A percentile compares a stretch with the other conserved stretches of the same genome.
These are phyloP conservation scores for Colletotrichum brevisporum DNA, from an alignment of 2,329 filamentous ascomycete genomes.

Conservation along the genomic window DNA sequence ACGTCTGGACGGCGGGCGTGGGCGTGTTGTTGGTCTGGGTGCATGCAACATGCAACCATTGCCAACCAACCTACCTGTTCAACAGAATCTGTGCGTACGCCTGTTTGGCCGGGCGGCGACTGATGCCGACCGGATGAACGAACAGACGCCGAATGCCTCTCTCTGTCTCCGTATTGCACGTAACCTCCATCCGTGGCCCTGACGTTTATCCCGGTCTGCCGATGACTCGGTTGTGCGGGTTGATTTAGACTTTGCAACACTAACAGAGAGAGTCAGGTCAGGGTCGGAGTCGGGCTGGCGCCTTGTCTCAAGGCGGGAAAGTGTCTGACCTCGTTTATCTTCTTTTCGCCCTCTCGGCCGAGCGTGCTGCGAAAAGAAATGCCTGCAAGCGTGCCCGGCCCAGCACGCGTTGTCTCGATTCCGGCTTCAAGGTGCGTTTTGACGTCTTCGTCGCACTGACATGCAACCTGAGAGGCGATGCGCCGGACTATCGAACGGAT, in stretches of 20 bases:
- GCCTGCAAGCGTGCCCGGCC: slow-evolving; percentile 8
- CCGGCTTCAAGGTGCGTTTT: not conserved
- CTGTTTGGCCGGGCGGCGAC: not conserved
- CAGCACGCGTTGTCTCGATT: slow-evolving; percentile 1
- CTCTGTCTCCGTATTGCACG: not conserved
- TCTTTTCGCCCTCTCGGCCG: slow-evolving; percentile 5
- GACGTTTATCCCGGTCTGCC: slow-evolving; percentile 9
- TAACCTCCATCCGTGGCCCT: slow-evolving; percentile 7
- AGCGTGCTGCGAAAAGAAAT: not conserved
- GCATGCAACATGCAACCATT: too few species aligned
- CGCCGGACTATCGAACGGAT: slow-evolving; percentile 2
- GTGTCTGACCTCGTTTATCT: slow-evolving; percentile 7
- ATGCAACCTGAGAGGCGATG: slow-evolving; percentile 1
- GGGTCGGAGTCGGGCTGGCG: not conserved
- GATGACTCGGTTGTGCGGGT: slow-evolving; percentile 6
- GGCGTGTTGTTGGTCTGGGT: not conserved
- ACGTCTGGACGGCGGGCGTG: not conserved
- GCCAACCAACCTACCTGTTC: not conserved
- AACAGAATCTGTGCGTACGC: not conserved
- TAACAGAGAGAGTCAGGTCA: not conserved
- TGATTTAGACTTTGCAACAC: slow-evolving; percentile 22
- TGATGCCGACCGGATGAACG: slow-evolving; percentile 3
- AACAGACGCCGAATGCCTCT: not conserved
- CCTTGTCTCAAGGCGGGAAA: slow-evolving; percentile 12
- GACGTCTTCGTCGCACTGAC: slow-evolving; percentile 23